Evolutionary conservation across 179 eudicot species (phyloP).

Genomic region (Beta macrorhiza): DNA sequence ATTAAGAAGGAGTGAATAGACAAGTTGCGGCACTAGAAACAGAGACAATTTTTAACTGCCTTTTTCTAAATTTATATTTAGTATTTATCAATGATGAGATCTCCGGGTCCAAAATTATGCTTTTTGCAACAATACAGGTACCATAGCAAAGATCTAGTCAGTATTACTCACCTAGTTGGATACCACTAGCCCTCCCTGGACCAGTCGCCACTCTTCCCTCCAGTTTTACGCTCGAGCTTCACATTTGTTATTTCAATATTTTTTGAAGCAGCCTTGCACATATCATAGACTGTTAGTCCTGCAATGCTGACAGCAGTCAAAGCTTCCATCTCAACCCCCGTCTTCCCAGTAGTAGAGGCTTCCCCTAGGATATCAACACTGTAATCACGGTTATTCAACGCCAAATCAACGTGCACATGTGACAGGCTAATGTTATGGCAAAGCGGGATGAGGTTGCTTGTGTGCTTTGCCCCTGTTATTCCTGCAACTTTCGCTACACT

Average conservation of each 20-base stretch:
- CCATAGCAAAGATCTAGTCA: background rate
- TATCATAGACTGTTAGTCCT: conserved; percentile 87
- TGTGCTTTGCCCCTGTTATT: conserved; percentile 76
- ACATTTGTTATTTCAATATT: conserved; percentile 65
- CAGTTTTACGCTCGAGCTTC: conserved; percentile 59
- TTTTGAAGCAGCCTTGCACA: conserved; percentile 99
- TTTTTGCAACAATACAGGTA: background rate
- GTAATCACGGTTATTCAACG: conserved; percentile 48
- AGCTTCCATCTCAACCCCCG: conserved; percentile 99
- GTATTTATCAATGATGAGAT: background rate
- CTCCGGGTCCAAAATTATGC: background rate
- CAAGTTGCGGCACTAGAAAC: too few species aligned
- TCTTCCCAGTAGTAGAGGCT: conserved; percentile 77
- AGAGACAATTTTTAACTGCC: background rate
- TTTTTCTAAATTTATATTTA: background rate
- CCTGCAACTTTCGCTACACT: conserved; percentile 89
- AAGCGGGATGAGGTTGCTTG: conserved; percentile 83
- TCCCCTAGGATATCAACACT: conserved; percentile 76
- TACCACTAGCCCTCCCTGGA: conserved; percentile 46
- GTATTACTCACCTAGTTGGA: conserved; percentile 17
- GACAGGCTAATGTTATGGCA: conserved; percentile 81
- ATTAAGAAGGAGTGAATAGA: too few species aligned
- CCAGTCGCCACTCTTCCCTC: conserved; percentile 88
- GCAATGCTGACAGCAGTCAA: conserved; percentile 79
- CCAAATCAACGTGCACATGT: conserved; percentile 66